phyloP scores from a whole-genome alignment of 1,284 basidiomycete species.

The Pisolithus thermaeus region DNA sequence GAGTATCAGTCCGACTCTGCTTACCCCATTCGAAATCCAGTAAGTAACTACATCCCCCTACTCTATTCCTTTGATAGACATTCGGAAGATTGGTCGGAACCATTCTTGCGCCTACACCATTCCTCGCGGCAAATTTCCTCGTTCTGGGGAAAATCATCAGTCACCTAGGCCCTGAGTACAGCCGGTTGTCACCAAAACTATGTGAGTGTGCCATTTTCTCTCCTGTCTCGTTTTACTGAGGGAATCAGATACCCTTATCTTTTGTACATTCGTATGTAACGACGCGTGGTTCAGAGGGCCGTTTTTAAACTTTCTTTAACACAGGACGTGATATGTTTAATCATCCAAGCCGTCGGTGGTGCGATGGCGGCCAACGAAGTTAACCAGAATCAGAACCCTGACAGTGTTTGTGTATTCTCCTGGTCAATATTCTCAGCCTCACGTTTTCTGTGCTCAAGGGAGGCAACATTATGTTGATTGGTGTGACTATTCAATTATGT shows the following conservation, averaged over 20 bases:
- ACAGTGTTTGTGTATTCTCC: conserved; percentile 6
- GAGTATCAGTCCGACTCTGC: conserved; percentile 17
- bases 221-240: neutral
- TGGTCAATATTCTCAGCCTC: neutral
- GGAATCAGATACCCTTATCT: neutral
- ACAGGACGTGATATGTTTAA: conserved; percentile 37
- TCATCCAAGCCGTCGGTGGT: conserved; percentile 42
- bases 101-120: conserved; percentile 42
- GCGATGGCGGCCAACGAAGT: conserved; percentile 29
- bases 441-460: conserved; percentile 16
- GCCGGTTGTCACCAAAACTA: conserved; percentile 26
- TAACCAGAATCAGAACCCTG: conserved; percentile 4
- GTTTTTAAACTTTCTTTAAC: neutral
- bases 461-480: conserved; percentile 34
- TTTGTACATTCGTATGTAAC: neutral
- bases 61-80: neutral
- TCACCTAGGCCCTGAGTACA: conserved; percentile 38
- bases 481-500: conserved; percentile 23
- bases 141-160: conserved; percentile 40
- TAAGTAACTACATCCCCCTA: conserved; percentile 15
- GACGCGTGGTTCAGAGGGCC: neutral
- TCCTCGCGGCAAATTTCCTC: conserved; percentile 46
- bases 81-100: conserved; percentile 35
- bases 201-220: conserved; percentile 17
- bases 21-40: conserved; percentile 43